phyloP scores from a whole-genome alignment of 2,329 filamentous ascomycete species.

The Pseudohalonectria lignicola region DNA sequence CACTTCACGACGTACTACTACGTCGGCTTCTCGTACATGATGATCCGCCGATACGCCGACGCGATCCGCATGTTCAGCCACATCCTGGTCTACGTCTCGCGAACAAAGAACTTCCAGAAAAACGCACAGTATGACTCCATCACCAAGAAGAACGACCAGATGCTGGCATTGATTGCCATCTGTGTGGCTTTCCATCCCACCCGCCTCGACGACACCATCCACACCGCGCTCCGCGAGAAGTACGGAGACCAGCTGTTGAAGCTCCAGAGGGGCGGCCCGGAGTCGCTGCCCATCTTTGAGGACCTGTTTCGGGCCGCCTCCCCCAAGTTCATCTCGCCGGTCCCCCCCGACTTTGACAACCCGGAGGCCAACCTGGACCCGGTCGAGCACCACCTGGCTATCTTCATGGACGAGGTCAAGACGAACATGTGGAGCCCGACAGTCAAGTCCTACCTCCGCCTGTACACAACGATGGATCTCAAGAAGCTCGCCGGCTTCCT shows the following conservation, averaged over 20 bases:
- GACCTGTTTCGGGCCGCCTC: conserved; percentile 96
- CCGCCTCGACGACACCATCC: conserved; percentile 95
- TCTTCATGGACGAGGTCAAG: conserved; percentile 99
- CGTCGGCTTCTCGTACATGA: conserved; percentile 99
- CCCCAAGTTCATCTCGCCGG: conserved; percentile 98
- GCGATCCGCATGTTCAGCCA: conserved; percentile 99
- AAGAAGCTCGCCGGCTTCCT: conserved; percentile 97
- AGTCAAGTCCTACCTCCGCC: conserved; percentile 94
- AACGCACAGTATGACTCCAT: conserved; percentile 96
- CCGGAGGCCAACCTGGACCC: conserved; percentile 93
- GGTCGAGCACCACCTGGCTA: conserved; percentile 88
- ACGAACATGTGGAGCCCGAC: conserved; percentile 98
- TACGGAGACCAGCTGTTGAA: conserved; percentile 97
- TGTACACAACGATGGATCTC: conserved; percentile 99
- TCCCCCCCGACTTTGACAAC: conserved; percentile 95
- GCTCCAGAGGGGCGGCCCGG: conserved; percentile 90
- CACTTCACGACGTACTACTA: conserved; percentile 99
- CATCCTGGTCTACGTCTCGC: conserved; percentile 96
- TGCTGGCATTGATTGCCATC: conserved; percentile 98
- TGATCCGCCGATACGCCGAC: conserved; percentile 99
- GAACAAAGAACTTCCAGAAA: conserved; percentile 99
- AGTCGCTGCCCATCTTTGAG: conserved; percentile 92
- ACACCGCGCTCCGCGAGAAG: conserved; percentile 95
- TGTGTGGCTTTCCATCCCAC: conserved; percentile 98
- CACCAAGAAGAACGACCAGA: conserved; percentile 99